Percentiles rank a stretch among this genome's conserved stretches.
Conservation (phyloP, 2,329 filamentous ascomycete species). For the Alternaria longipes region DNA sequence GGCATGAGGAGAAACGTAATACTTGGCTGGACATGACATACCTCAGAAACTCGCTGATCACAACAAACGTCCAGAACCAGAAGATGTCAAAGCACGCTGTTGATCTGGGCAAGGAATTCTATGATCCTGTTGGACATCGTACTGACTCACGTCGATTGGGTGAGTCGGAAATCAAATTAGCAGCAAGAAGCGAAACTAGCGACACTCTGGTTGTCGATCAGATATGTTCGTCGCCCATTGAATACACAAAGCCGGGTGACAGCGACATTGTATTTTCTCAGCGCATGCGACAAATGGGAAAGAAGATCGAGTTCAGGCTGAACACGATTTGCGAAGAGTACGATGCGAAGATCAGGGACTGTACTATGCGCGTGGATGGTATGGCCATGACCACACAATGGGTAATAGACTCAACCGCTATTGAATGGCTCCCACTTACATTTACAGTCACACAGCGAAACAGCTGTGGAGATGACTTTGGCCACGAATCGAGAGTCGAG, state of each 20-base stretch:
- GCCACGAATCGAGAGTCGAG: conserved; percentile 29
- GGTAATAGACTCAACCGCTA: background rate
- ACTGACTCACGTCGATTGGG: too few species aligned
- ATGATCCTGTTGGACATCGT: too few species aligned
- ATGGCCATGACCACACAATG: conserved; percentile 41
- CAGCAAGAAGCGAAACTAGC: too few species aligned
- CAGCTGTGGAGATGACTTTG: conserved; percentile 30
- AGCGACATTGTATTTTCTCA: too few species aligned
- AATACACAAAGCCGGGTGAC: too few species aligned
- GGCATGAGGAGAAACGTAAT: background rate
- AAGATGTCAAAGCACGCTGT: background rate
- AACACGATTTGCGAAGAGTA: conserved; percentile 27
- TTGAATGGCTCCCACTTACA: too few species aligned
- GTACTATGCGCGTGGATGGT: conserved; percentile 34
- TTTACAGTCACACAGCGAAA: conserved; percentile 21
- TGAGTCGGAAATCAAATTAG: background rate
- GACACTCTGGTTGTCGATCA: too few species aligned
- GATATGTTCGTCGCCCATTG: too few species aligned
- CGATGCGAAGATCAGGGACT: conserved; percentile 33
- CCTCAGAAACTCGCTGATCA: background rate
- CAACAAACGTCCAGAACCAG: background rate
- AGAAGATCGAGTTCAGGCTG: conserved; percentile 10
- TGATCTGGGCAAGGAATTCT: background rate
- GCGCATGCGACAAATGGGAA: too few species aligned
- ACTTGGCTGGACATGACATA: background rate